Evolutionary conservation across 148 eudicot species (phyloP).

Genomic region (Heliosperma pusillum): DNA sequence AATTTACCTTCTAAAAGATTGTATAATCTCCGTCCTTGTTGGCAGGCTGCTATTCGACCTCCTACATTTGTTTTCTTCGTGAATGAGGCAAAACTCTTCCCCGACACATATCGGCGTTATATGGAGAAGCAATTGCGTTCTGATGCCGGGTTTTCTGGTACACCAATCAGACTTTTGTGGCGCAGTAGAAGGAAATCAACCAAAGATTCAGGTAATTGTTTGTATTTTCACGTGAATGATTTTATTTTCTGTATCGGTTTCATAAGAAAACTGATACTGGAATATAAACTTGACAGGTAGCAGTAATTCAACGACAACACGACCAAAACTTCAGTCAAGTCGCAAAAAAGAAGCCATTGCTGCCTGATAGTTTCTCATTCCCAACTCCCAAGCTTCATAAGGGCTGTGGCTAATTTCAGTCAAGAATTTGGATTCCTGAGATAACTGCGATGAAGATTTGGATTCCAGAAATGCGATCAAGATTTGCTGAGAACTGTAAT

Average conservation of each 20-base stretch:
- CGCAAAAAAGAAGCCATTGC: slow-evolving; percentile 24
- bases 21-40: slow-evolving; percentile 13
- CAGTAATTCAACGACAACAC: slow-evolving; percentile 18
- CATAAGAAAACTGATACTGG: neutral
- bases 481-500: neutral
- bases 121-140: slow-evolving; percentile 96
- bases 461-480: neutral
- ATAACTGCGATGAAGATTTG: neutral
- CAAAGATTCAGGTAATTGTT: slow-evolving; percentile 44
- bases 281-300: slow-evolving; percentile 18
- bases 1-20: slow-evolving; percentile 2
- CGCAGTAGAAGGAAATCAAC: slow-evolving; percentile 78
- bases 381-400: no score
- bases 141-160: slow-evolving; percentile 85
- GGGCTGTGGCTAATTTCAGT: no score
- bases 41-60: slow-evolving; percentile 94
- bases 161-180: slow-evolving; percentile 98
- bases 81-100: slow-evolving; percentile 87
- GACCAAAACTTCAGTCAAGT: slow-evolving; percentile 12
- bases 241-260: neutral
- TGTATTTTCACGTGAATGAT: slow-evolving; percentile 2
- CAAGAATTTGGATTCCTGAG: neutral
- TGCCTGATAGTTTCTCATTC: neutral
- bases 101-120: slow-evolving; percentile 87
- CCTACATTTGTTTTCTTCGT: slow-evolving; percentile 98